These are phyloP conservation scores for Xylaria sp. DNA, from an alignment of 2,329 filamentous ascomycete genomes.

Conservation along the genomic window DNA sequence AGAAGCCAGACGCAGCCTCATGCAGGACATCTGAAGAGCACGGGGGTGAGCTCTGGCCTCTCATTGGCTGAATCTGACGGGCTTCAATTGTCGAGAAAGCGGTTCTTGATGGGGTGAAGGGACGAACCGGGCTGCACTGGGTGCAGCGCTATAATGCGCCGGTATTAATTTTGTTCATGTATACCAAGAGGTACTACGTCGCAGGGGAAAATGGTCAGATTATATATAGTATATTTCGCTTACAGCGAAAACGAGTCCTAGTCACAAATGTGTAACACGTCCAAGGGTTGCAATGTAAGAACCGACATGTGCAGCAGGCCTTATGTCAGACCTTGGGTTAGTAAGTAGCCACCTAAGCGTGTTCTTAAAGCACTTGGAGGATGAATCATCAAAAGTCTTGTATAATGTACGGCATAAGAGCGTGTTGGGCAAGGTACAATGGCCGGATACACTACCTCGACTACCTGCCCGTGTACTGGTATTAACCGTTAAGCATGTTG, in stretches of 20 bases:
- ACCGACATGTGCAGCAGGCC: not conserved
- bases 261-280: slow-evolving; percentile 15
- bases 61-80: slow-evolving; percentile 40
- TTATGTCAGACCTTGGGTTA: slow-evolving; percentile 1
- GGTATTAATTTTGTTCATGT: not conserved
- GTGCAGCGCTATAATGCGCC: slow-evolving; percentile 10
- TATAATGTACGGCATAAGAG: not conserved
- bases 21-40: slow-evolving; percentile 44
- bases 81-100: slow-evolving; percentile 7
- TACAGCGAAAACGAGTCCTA: not conserved
- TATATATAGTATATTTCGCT: not conserved
- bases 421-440: not conserved
- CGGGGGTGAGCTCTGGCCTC: slow-evolving; percentile 39
- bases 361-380: not conserved
- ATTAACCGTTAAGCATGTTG: not conserved
- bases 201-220: not conserved
- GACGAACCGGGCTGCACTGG: slow-evolving; percentile 4
- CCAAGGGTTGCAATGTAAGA: slow-evolving; percentile 6
- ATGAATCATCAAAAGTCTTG: not conserved
- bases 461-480: not conserved
- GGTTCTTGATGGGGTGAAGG: slow-evolving; percentile 1
- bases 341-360: not conserved
- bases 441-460: not conserved
- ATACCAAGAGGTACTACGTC: not conserved
- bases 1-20: slow-evolving; percentile 39